Evolutionary conservation across 257 asterid genomes (phyloP), one percentile per base, ranked within the genome.

Genomic region (Plectranthus barbatus): DNA sequence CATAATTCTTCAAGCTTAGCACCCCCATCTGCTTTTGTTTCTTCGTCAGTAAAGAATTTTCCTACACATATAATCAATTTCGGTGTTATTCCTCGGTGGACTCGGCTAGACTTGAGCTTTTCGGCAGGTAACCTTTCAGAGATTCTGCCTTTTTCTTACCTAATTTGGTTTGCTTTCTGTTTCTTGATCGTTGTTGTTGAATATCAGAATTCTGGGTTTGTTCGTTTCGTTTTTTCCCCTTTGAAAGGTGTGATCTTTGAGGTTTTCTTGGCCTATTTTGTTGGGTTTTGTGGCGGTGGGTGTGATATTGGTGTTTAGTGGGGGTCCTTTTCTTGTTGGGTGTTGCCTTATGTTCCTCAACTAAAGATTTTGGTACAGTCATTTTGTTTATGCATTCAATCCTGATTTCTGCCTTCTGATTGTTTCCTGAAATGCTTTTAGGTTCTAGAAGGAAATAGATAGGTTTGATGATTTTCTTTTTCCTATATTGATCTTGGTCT

Each of bases 241-340:
- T 15, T 1, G 31, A 18, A 59, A 55, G 72, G 52, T 62, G 60
- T 74, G 85, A 79, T 87, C 85, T 70, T 74, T 63, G 64, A 66
- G 75, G 48, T 71, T 64, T 56, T 26, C 31, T 26, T 20, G 13
- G 60, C 62, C 63, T 76, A 66, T 54, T 41, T 73, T 50, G 70
- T 66, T 70, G 62, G 19, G 53, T 75, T 66, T 64, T 75, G 41
- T 61, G 56, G 3, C 63, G 73, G 72, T 68, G 66, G 49, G 56
- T 69, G 66, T 69, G 66, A 59, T 59, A 57, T 77, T 68, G 58
- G 81, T 58, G 39, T 57, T 60, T 72, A 1, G 31, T 2, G 31
- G 68, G 46, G 78, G 20, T 76, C 48, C 72, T 1, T 10, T 69
- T 59, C 23, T 61, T 51, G 45, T 71, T 14, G 71, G 77, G 26